These are phyloP conservation scores for Beta vulgaris DNA, from an alignment of 148 eudicot species.

Conservation along the genomic window DNA sequence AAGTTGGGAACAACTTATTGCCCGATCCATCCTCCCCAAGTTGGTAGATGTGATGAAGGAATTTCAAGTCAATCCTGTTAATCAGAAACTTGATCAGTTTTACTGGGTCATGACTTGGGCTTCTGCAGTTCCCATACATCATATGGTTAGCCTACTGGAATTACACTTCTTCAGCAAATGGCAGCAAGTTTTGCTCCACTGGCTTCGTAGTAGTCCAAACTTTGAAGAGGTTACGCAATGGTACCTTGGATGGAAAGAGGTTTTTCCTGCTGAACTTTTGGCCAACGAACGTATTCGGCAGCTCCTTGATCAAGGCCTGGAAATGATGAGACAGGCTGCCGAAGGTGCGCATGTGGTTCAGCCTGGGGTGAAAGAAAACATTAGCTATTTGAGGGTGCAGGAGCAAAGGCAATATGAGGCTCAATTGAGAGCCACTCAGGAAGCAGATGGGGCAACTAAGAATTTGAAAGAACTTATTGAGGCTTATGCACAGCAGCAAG, in stretches of 20 bases:
- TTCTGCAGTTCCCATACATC: slow-evolving; percentile 60
- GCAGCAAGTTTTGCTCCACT: slow-evolving; percentile 70
- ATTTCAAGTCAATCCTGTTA: slow-evolving; percentile 71
- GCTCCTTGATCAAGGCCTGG: slow-evolving; percentile 28
- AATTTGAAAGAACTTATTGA: slow-evolving; percentile 34
- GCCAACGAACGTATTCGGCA: slow-evolving; percentile 32
- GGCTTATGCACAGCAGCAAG: slow-evolving; percentile 29
- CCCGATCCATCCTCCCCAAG: slow-evolving; percentile 67
- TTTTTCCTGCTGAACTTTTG: slow-evolving; percentile 28
- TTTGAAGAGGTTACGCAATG: slow-evolving; percentile 62
- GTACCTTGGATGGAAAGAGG: slow-evolving; percentile 35
- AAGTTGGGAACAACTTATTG: slow-evolving; percentile 88
- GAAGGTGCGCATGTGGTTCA: slow-evolving; percentile 33
- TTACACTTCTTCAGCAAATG: slow-evolving; percentile 77
- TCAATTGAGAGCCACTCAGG: slow-evolving; percentile 25
- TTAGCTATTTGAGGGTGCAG: slow-evolving; percentile 29
- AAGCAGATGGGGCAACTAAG: slow-evolving; percentile 23
- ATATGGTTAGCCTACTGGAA: slow-evolving; percentile 72
- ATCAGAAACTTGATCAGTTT: slow-evolving; percentile 70
- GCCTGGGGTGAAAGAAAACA: slow-evolving; percentile 37
- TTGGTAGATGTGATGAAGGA: slow-evolving; percentile 59
- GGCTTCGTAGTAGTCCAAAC: slow-evolving; percentile 69
- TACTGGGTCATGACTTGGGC: slow-evolving; percentile 73
- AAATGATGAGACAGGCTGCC: slow-evolving; percentile 33
- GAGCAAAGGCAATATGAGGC: slow-evolving; percentile 37